Conservation (phyloP, 306 rosid genomes). For the Malus fusca region DNA sequence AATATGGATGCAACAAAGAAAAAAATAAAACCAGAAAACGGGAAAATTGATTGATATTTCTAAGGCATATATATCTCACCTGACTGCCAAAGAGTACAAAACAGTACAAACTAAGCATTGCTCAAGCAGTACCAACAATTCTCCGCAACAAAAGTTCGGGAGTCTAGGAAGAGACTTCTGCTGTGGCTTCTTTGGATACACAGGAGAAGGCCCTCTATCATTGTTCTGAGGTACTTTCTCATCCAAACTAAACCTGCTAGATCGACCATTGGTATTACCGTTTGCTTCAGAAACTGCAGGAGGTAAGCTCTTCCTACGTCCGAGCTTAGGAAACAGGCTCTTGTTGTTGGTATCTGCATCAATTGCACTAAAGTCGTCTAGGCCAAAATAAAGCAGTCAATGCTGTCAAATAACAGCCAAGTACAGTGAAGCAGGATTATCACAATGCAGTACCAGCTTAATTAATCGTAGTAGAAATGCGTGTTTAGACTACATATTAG, state of each 20-base stretch:
- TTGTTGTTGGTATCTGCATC: slow-evolving; percentile 85
- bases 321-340: slow-evolving; percentile 98
- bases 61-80: no score
- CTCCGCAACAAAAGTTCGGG: slow-evolving; percentile 5
- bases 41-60: no score
- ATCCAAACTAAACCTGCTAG: slow-evolving; percentile 60
- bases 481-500: background rate
- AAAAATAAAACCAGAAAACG: no score
- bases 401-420: background rate
- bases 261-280: slow-evolving; percentile 25
- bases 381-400: background rate
- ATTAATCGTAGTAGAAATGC: background rate
- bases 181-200: slow-evolving; percentile 60
- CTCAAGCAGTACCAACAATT: no score
- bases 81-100: no score
- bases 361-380: slow-evolving; percentile 4
- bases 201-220: slow-evolving; percentile 38
- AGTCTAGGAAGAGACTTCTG: slow-evolving; percentile 84
- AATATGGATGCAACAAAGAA: no score
- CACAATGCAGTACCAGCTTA: background rate
- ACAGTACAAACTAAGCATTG: no score
- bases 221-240: slow-evolving; percentile 50
- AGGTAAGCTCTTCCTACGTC: slow-evolving; percentile 62
- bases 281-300: slow-evolving; percentile 44
- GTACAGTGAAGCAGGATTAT: background rate